phyloP scores from a whole-genome alignment of 129 eudicot genomes.

The Saussurea involucrata region DNA sequence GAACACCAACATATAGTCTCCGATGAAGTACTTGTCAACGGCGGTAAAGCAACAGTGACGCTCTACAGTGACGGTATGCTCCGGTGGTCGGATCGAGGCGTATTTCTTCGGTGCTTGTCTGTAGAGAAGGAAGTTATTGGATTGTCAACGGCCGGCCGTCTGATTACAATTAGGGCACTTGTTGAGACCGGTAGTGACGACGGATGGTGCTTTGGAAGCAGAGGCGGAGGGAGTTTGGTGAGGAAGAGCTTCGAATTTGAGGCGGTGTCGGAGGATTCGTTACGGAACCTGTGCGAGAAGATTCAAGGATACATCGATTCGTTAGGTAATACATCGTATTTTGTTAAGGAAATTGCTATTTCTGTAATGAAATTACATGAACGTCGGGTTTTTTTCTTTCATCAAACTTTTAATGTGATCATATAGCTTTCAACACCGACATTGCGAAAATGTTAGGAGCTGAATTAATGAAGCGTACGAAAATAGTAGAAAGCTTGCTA shows the following conservation, averaged over 20 bases:
- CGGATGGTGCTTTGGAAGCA: conserved; percentile 37
- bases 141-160: conserved; percentile 36
- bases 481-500: not conserved
- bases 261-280: conserved; percentile 33
- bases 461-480: not conserved
- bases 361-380: not conserved
- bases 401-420: not conserved
- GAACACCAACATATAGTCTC: conserved; percentile 30
- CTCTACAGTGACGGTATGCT: conserved; percentile 48
- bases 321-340: conserved; percentile 45
- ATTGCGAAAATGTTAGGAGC: not conserved
- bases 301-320: conserved; percentile 62
- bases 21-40: conserved; percentile 47
- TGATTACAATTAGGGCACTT: conserved; percentile 47
- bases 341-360: not conserved
- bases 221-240: conserved; percentile 8
- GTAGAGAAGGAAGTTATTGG: conserved; percentile 78
- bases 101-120: conserved; percentile 27
- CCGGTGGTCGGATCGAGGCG: conserved; percentile 41
- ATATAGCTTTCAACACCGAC: not conserved
- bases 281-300: conserved; percentile 43
- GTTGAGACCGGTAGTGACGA: conserved; percentile 23
- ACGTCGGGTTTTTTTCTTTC: not conserved
- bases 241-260: conserved; percentile 58
- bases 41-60: conserved; percentile 36